Conservation (phyloP, 352 stramenopile species). For the Pythium insidiosum region DNA sequence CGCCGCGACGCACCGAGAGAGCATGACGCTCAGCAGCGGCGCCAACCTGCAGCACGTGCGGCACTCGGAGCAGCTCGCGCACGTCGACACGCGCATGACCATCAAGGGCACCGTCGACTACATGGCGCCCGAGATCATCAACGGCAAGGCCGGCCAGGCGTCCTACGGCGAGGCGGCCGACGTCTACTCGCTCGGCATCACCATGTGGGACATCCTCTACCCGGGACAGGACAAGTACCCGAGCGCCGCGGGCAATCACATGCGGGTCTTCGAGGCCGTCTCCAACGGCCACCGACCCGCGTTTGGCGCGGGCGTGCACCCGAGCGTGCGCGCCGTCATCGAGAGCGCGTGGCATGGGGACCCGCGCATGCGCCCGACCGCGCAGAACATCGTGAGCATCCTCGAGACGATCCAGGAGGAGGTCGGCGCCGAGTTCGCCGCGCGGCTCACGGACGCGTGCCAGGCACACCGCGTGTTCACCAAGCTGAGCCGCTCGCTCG, state of each 20-base stretch:
- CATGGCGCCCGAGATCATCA: constrained; percentile 49
- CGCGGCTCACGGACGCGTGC: constrained; percentile 18
- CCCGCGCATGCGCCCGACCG: constrained; percentile 24
- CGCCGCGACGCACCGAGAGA: neutral
- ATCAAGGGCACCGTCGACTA: constrained; percentile 36
- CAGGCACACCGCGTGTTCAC: constrained; percentile 11
- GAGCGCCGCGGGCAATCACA: constrained; percentile 17
- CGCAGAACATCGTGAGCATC: constrained; percentile 24
- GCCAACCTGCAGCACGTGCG: constrained; percentile 22
- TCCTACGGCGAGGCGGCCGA: constrained; percentile 36
- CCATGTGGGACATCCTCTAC: constrained; percentile 59
- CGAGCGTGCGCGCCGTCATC: constrained; percentile 32
- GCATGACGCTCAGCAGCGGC: constrained; percentile 21
- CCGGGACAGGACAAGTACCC: constrained; percentile 27
- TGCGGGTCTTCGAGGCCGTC: constrained; percentile 30
- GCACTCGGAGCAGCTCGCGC: constrained; percentile 9
- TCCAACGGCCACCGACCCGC: constrained; percentile 25
- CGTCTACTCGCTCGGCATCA: constrained; percentile 49
- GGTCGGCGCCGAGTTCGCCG: constrained; percentile 19
- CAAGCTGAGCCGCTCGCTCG: constrained; percentile 8
- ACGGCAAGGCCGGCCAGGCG: constrained; percentile 16
- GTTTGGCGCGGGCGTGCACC: constrained; percentile 21
- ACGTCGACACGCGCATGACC: constrained; percentile 17
- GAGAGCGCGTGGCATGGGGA: constrained; percentile 32
- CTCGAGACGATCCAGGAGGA: constrained; percentile 43